Base-by-base conservation (phyloP, 805 yeast genomes). In the Starmerella cellae region DNA sequence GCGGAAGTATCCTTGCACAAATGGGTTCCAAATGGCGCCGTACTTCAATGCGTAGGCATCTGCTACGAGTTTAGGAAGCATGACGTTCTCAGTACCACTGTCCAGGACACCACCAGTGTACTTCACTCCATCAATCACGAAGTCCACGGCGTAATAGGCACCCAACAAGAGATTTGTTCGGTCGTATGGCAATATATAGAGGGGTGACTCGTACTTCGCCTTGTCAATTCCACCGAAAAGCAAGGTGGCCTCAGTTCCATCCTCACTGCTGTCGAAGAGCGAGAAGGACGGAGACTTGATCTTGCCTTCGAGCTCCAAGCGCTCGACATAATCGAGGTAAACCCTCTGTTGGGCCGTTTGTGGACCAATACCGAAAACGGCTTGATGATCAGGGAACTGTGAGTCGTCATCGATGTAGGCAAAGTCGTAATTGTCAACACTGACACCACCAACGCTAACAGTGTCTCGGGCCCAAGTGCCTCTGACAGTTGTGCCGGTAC, bases 341-440 rank as follows among this genome's bases (percentile, higher is more conserved):
- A 20, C 11, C 36, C 49, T 41, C 17, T 58, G 56, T 49, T 60
- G 63, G 26, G 54, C 54, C 9, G 52, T 30, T 21, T 50, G 36
- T 27, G 55, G 54, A 9, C 64, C 64, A 24, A 61, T 53, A 11
- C 65, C 66, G 44, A 62, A 47, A 20, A 62, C 53, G 17, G 48
- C 52, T 2, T 24, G 23, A 11, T 34, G 16, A 13, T 38, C 42
- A 41, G 93, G 91, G 50, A 67, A 60, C 11, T 72, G 58, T 4
- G 85, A 74, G 45, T 73, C 71, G 2, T 84, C 69, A 55, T 77
- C 74, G 5, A 80, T 84, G 16, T 82, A 73, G 1, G 88, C 95
- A 59, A 85, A 71, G 4, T 82, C 73, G 30, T 78, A 60, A 1
- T 65, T 49, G 6, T 79, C 65, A 2, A 67, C 60, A 11, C 69